Conservation (phyloP, 2,329 filamentous ascomycete genomes). For the Pseudocercospora eumusae region DNA sequence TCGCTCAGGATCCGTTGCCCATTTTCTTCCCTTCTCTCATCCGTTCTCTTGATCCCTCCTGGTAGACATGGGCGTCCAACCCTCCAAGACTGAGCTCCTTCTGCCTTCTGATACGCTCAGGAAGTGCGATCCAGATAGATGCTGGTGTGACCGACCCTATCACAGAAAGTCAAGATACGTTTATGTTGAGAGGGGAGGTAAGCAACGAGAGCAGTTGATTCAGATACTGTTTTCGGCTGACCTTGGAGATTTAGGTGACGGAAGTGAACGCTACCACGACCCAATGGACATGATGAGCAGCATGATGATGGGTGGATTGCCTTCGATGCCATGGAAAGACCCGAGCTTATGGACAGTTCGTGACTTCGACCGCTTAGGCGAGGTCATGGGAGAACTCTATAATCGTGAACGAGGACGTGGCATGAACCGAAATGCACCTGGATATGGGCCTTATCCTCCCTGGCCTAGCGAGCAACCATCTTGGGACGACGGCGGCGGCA, state of each 20-base stretch:
- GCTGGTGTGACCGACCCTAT: slow-evolving; percentile 29
- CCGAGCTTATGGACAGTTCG: slow-evolving; percentile 29
- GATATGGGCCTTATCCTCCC: slow-evolving; percentile 1
- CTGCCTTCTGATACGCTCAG: slow-evolving; percentile 33
- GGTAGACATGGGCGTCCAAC: slow-evolving; percentile 32
- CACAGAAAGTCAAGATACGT: slow-evolving; percentile 30
- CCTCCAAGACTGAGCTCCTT: slow-evolving; percentile 31
- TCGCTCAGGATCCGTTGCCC: background rate
- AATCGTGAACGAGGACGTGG: slow-evolving; percentile 11
- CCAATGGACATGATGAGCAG: slow-evolving; percentile 30
- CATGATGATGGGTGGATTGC: slow-evolving; percentile 19
- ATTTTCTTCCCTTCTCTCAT: background rate
- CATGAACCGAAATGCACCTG: background rate
- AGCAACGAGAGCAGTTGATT: background rate
- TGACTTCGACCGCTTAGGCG: slow-evolving; percentile 33
- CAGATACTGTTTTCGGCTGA: background rate
- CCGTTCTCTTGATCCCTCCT: background rate
- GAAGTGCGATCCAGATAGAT: slow-evolving; percentile 27
- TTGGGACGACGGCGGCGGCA: background rate
- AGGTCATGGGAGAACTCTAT: slow-evolving; percentile 30
- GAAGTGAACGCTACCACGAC: slow-evolving; percentile 31
- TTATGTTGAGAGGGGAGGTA: slow-evolving; percentile 32
- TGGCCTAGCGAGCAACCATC: background rate
- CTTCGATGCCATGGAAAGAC: slow-evolving; percentile 24
- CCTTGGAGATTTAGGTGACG: slow-evolving; percentile 15